Percentiles rank a stretch among this genome's conserved stretches.
These are phyloP conservation scores for Syzygium syzygioides DNA, from an alignment of 441 rosid genomes.

Conservation along the genomic window DNA sequence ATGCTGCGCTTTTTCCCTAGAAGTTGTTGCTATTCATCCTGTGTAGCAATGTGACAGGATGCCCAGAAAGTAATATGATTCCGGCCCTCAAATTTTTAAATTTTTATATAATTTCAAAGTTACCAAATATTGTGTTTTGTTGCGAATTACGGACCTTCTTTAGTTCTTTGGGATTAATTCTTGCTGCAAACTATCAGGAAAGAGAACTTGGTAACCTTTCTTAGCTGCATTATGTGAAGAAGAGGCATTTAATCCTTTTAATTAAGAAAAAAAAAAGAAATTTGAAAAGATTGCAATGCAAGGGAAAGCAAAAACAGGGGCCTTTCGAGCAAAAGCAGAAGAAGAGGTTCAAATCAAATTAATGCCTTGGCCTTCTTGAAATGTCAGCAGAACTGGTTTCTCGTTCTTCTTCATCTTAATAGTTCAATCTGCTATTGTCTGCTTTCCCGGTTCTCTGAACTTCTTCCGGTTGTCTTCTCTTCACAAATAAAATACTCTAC, in stretches of 20 bases:
- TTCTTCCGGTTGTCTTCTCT: background rate
- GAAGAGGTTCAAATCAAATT: background rate
- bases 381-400: background rate
- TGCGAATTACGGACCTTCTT: background rate
- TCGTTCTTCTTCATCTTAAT: background rate
- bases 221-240: background rate
- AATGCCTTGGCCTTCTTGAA: background rate
- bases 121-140: background rate
- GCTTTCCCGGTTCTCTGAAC: background rate
- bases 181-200: background rate
- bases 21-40: background rate
- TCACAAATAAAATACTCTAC: background rate
- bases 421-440: background rate
- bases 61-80: background rate
- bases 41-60: background rate
- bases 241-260: background rate
- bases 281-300: background rate
- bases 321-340: background rate
- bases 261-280: background rate
- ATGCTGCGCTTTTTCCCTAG: background rate
- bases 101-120: background rate
- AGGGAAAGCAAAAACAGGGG: background rate
- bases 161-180: background rate
- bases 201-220: background rate
- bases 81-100: background rate